Evolutionary conservation across 495 filamentous ascomycete genomes (phyloP).

Genomic region (Penicillium argentinense): DNA sequence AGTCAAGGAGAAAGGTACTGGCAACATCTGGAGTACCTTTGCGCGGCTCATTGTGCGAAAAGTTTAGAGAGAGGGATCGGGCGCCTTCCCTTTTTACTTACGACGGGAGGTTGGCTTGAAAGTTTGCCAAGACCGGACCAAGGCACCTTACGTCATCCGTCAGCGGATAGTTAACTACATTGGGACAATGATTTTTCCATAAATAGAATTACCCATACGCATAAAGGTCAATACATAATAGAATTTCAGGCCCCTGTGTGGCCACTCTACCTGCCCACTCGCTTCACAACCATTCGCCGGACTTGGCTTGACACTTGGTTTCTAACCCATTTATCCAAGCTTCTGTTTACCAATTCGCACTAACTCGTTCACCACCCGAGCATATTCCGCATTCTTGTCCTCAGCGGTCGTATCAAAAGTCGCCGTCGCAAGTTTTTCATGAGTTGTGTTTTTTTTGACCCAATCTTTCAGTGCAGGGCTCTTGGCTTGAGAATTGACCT

Average conservation of each 20-base stretch:
- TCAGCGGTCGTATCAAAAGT: conserved; percentile 7
- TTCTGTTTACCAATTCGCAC: background rate
- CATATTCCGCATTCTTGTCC: conserved; percentile 7
- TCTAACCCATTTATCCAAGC: background rate
- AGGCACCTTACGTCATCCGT: too few species aligned
- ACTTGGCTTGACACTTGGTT: background rate
- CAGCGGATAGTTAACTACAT: too few species aligned
- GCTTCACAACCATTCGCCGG: too few species aligned
- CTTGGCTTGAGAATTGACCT: conserved; percentile 24
- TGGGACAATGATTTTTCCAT: too few species aligned
- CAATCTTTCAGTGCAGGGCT: conserved; percentile 17
- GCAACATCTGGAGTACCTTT: background rate
- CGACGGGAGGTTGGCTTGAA: background rate
- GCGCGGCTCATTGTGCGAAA: background rate
- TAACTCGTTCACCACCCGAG: conserved; percentile 1
- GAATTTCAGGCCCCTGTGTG: too few species aligned
- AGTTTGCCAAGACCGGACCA: conserved; percentile 5
- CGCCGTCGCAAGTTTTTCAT: conserved; percentile 15
- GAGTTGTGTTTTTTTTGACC: conserved; percentile 16
- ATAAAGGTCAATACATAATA: too few species aligned
- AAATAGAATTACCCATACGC: too few species aligned
- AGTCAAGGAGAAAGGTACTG: conserved; percentile 2
- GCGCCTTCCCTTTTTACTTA: background rate
- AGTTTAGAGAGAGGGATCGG: background rate
- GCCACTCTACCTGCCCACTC: too few species aligned